A percentile compares a stretch with the other conserved stretches of the same genome.
These are phyloP conservation scores for Saccharomyces pastorianus DNA, from an alignment of 1,139 yeast genomes.

Conservation along the genomic window DNA sequence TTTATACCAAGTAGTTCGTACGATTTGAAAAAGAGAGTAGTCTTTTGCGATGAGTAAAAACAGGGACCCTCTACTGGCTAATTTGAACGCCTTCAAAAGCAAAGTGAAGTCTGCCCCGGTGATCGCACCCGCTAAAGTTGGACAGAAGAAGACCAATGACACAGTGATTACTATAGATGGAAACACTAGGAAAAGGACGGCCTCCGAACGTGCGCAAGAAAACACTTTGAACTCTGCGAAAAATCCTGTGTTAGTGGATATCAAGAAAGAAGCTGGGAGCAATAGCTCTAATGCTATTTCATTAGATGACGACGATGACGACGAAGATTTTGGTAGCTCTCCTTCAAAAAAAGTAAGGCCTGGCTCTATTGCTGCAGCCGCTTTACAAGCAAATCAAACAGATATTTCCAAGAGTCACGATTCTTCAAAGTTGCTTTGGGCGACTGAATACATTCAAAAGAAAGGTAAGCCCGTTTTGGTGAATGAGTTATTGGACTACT, in stretches of 20 bases:
- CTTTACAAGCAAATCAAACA: conserved; percentile 28
- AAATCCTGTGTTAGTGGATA: conserved; percentile 8
- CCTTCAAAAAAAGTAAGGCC: conserved; percentile 31
- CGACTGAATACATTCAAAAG: conserved; percentile 77
- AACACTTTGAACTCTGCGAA: neutral
- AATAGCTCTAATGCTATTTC: neutral
- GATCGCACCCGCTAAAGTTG: conserved; percentile 38
- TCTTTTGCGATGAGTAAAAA: conserved; percentile 11
- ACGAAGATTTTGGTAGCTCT: conserved; percentile 22
- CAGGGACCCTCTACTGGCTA: conserved; percentile 39
- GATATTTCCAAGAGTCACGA: conserved; percentile 48
- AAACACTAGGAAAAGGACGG: conserved; percentile 23
- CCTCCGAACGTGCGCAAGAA: conserved; percentile 1
- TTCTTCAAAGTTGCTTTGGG: conserved; percentile 74
- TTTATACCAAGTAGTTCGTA: neutral
- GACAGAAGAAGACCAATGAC: conserved; percentile 6
- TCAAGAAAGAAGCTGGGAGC: conserved; percentile 8
- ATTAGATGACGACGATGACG: conserved; percentile 14
- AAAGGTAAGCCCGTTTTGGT: conserved; percentile 60
- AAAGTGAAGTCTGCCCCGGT: conserved; percentile 51
- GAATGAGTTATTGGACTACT: conserved; percentile 31
- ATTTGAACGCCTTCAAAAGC: conserved; percentile 52
- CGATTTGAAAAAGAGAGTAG: neutral
- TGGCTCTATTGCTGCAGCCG: conserved; percentile 30
- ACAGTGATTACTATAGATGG: conserved; percentile 10